phyloP scores from a whole-genome alignment of 352 stramenopile genomes.

The Phytophthora vignae region DNA sequence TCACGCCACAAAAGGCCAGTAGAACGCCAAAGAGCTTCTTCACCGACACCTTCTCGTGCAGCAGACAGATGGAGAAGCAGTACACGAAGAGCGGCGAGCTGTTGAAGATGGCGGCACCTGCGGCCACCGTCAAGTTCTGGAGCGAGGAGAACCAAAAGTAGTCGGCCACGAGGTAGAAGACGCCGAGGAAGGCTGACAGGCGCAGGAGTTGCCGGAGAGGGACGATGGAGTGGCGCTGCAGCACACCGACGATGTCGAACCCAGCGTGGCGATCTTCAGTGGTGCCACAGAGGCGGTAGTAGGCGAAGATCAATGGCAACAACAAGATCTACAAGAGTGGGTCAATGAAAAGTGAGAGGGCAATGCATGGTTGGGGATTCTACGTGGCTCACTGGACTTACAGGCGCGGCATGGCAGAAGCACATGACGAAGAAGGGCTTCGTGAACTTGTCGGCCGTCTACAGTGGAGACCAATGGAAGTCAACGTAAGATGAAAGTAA shows the following conservation, averaged over 20 bases:
- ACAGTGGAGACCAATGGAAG: neutral
- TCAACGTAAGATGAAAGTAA: neutral
- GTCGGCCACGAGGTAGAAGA: conserved; percentile 59
- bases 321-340: conserved; percentile 33
- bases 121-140: conserved; percentile 49
- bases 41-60: conserved; percentile 45
- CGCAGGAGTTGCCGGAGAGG: conserved; percentile 32
- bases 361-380: neutral
- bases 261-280: conserved; percentile 20
- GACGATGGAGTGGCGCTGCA: conserved; percentile 49
- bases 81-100: conserved; percentile 66
- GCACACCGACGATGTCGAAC: conserved; percentile 23
- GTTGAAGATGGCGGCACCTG: conserved; percentile 64
- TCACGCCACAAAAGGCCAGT: conserved; percentile 52
- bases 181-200: conserved; percentile 45
- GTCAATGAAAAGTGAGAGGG: neutral
- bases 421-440: conserved; percentile 65
- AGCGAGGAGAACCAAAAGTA: conserved; percentile 72
- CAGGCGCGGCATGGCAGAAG: conserved; percentile 51
- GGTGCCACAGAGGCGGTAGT: conserved; percentile 41
- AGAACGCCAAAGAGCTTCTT: conserved; percentile 50
- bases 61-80: conserved; percentile 69
- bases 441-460: conserved; percentile 37
- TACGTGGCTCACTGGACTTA: conserved; percentile 3
- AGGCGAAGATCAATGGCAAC: conserved; percentile 42